A percentile compares a stretch with the other conserved stretches of the same genome.
Conservation (phyloP, 768 basidiomycete species). For the Lactifluus pinguis region DNA sequence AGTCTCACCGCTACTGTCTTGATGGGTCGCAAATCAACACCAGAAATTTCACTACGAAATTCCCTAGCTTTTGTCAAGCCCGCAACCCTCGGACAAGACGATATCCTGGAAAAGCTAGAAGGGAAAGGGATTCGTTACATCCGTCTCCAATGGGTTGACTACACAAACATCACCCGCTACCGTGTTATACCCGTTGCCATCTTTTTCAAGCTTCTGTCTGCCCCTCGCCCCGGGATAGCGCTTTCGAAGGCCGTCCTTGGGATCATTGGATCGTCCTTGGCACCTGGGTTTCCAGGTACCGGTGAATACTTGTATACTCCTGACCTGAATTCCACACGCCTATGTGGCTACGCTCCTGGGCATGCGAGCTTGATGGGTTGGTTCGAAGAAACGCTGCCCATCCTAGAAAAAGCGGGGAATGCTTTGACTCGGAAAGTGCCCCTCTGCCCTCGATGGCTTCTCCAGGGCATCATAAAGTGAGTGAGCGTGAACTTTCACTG, state of each 20-base stretch:
- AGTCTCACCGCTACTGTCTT: neutral
- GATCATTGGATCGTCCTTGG: constrained; percentile 36
- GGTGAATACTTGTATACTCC: constrained; percentile 56
- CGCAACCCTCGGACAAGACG: neutral
- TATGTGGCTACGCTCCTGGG: constrained; percentile 48
- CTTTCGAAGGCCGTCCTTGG: constrained; percentile 42
- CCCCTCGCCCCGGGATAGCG: constrained; percentile 44
- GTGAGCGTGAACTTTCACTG: constrained; percentile 16
- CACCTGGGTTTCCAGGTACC: constrained; percentile 40
- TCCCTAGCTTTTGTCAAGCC: neutral
- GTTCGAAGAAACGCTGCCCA: constrained; percentile 51
- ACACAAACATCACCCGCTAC: constrained; percentile 47
- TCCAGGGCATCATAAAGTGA: constrained; percentile 45
- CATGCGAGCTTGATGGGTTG: constrained; percentile 59
- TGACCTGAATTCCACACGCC: constrained; percentile 45
- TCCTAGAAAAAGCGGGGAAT: constrained; percentile 23
- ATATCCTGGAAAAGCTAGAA: neutral
- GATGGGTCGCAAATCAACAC: neutral
- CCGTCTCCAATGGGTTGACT: constrained; percentile 61
- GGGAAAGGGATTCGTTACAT: constrained; percentile 21
- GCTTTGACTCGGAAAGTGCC: constrained; percentile 32
- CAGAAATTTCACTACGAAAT: neutral
- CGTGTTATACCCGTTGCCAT: constrained; percentile 49
- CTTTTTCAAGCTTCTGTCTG: constrained; percentile 44
- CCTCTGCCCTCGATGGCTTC: constrained; percentile 51